phyloP scores from a whole-genome alignment of 1,284 basidiomycete genomes.

The Pyrrhoderma lamaoense region DNA sequence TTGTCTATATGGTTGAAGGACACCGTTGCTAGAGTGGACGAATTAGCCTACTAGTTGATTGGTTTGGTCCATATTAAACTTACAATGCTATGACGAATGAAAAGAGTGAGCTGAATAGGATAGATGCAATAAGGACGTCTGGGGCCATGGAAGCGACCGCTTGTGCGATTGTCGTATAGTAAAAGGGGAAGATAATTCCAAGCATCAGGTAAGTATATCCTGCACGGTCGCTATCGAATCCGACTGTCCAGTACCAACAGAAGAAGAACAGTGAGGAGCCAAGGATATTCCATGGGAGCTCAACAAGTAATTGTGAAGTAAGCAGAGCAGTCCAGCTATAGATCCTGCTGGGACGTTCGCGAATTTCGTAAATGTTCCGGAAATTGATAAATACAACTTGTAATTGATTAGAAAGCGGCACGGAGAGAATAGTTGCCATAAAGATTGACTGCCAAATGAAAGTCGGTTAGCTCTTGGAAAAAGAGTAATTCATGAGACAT shows the following conservation, averaged over 20 bases:
- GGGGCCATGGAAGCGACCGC: conserved; percentile 20
- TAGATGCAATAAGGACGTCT: conserved; percentile 10
- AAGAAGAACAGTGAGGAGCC: conserved; percentile 18
- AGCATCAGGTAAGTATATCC: conserved; percentile 17
- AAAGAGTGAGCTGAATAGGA: conserved; percentile 16
- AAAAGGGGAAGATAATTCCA: conserved; percentile 11
- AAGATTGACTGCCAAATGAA: conserved; percentile 37
- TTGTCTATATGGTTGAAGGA: conserved; percentile 11
- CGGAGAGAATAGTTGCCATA: conserved; percentile 38
- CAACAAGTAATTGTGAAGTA: conserved; percentile 14
- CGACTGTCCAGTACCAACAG: conserved; percentile 22
- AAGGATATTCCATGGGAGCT: conserved; percentile 17
- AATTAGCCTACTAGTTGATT: neutral
- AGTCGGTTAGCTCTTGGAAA: conserved; percentile 19
- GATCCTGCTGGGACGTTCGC: conserved; percentile 18
- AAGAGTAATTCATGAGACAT: conserved; percentile 15
- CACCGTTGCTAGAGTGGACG: conserved; percentile 8
- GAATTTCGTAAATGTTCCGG: conserved; percentile 17
- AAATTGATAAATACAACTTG: conserved; percentile 38
- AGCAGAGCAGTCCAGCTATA: conserved; percentile 17
- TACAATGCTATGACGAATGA: conserved; percentile 18
- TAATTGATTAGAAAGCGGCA: conserved; percentile 41
- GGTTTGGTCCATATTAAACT: neutral
- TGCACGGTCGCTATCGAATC: conserved; percentile 10
- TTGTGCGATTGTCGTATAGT: conserved; percentile 19